Base-by-base conservation (phyloP, 306 rosid species). In the Hylodesmum podocarpum region DNA sequence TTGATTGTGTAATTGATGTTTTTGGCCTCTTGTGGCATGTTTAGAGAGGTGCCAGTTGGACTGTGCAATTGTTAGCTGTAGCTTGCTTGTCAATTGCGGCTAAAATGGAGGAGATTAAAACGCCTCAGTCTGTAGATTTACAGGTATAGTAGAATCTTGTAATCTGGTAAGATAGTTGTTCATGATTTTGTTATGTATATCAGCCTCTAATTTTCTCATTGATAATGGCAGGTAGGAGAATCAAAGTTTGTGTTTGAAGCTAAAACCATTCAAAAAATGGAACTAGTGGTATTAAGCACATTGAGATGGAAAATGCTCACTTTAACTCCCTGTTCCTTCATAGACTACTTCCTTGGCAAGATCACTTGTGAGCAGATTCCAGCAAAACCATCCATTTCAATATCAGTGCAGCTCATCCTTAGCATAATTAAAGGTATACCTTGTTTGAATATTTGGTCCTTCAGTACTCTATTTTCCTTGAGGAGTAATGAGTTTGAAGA, bases 271-370 rank as follows among this genome's bases (percentile, higher is more conserved):
- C 86, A 80, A 55, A 86, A 87, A 86, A 91, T 89, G 97, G 99
- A 95, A 83, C 89, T 89, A 29, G 44, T 92, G 31, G 88, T 95
- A 72, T 74, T 92, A 75, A 84, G 83, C 87, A 88, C 90, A 67
- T 84, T 95, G 88, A 83, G 87, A 65, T 95, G 99, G 97, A 87
- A 88, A 80, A 88, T 92, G 99, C 87, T 54, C 8, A 85, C 96
- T 62, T 51, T 81, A 74, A 95, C 96, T 68, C 90, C 97, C 70
- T 92, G 79, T 80, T 86, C 97, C 28, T 92, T 86, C 89, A 80
- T 95, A 78, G 96, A 95, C 71, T 88, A 89, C 85, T 95, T 90
- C 77, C 87, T 89, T 43, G 34, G 81, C 72, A 89, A 88, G 85
- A 84, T 88, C 76, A 67, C 39, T 65, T 51, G 51, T 21, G 85